A percentile compares a stretch with the other conserved stretches of the same genome.
Conservation (phyloP, 2,329 filamentous ascomycete species). For the Ustulina deusta region DNA sequence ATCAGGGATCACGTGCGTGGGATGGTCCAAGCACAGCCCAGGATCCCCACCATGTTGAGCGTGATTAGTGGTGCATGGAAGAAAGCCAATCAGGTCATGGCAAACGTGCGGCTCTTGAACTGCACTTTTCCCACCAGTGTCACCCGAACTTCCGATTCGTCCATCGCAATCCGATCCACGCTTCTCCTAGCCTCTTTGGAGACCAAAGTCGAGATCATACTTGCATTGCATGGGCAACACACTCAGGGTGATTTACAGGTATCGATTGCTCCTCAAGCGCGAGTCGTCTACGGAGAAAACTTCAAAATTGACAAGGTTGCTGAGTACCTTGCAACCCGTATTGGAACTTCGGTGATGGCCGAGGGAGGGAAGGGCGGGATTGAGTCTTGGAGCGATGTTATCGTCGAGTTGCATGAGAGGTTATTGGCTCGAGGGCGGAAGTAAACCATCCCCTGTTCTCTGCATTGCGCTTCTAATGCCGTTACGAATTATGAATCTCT, state of each 20-base stretch:
- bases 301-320: slow-evolving; percentile 81
- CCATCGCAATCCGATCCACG: slow-evolving; percentile 70
- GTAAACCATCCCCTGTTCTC: slow-evolving; percentile 41
- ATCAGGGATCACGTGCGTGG: slow-evolving; percentile 76
- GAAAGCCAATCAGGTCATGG: slow-evolving; percentile 68
- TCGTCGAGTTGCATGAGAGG: slow-evolving; percentile 67
- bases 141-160: slow-evolving; percentile 72
- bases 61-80: slow-evolving; percentile 75
- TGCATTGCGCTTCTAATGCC: slow-evolving; percentile 16
- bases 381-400: slow-evolving; percentile 65
- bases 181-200: slow-evolving; percentile 73
- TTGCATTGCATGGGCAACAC: slow-evolving; percentile 65
- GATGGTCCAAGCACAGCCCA: slow-evolving; percentile 66
- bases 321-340: slow-evolving; percentile 73
- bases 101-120: slow-evolving; percentile 71
- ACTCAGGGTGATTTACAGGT: slow-evolving; percentile 66
- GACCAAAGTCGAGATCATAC: slow-evolving; percentile 74
- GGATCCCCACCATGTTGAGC: slow-evolving; percentile 67
- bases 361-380: slow-evolving; percentile 51
- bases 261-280: slow-evolving; percentile 64
- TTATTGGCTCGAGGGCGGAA: slow-evolving; percentile 68
- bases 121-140: slow-evolving; percentile 74
- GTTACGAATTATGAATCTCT: slow-evolving; percentile 38
- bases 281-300: slow-evolving; percentile 80
- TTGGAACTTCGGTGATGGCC: slow-evolving; percentile 56